Evolutionary conservation across 208 protist genomes (phyloP).

Genomic region (Angomonas ambiguus): DNA sequence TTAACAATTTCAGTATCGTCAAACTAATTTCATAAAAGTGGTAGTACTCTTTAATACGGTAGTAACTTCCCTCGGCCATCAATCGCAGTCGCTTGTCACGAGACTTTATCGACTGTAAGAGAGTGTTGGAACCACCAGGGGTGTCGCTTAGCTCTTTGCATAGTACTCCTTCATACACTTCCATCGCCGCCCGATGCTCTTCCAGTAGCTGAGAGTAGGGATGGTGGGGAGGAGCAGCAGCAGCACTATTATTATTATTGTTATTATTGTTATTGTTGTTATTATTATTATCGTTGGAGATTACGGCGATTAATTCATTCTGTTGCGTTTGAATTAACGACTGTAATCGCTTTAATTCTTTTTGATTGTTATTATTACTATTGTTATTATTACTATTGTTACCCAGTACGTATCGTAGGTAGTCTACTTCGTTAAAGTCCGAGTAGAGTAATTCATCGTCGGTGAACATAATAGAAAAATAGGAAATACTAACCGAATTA

Average conservation of each 20-base stretch:
- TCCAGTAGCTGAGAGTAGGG: no score
- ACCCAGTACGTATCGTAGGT: slow-evolving; percentile 65
- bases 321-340: background rate
- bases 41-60: background rate
- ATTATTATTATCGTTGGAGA: background rate
- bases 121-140: no score
- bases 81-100: background rate
- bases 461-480: slow-evolving; percentile 26
- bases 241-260: no score
- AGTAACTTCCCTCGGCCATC: background rate
- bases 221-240: no score
- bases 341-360: background rate
- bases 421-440: slow-evolving; percentile 74
- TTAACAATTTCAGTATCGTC: background rate
- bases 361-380: background rate
- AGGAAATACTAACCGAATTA: no score
- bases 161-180: background rate
- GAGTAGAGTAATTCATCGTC: slow-evolving; percentile 56
- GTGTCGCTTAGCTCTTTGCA: background rate
- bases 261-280: no score
- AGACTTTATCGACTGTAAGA: background rate
- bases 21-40: background rate
- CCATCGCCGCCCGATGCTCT: no score
- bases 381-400: slow-evolving; percentile 13
- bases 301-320: background rate